Conservation (phyloP, 257 asterid species). For the Plantago major region DNA sequence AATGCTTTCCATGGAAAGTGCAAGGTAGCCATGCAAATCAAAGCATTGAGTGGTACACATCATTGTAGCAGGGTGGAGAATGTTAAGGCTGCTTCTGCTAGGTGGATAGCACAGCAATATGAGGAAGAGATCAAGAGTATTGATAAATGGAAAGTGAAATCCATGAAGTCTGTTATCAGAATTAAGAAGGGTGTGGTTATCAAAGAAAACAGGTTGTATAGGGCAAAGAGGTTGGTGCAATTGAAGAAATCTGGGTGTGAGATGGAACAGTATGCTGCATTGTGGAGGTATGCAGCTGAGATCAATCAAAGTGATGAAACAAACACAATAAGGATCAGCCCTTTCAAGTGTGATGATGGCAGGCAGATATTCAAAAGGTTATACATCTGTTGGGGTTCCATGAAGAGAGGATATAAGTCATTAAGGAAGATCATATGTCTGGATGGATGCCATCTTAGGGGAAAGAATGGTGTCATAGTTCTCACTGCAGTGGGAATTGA, state of each 20-base stretch:
- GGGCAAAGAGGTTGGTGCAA: background rate
- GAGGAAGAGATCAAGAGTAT: background rate
- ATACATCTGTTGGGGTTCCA: too few relatives aligned
- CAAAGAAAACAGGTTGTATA: background rate
- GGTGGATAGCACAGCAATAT: background rate
- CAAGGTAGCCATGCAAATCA: background rate
- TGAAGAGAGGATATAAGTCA: too few relatives aligned
- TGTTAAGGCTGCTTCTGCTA: background rate
- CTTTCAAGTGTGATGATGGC: too few relatives aligned
- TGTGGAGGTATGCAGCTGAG: background rate
- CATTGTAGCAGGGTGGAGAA: background rate
- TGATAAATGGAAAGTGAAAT: background rate
- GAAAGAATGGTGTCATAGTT: background rate
- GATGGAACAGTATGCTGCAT: background rate
- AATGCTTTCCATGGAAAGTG: background rate
- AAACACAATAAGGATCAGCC: background rate
- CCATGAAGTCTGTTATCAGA: background rate
- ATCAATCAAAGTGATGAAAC: background rate
- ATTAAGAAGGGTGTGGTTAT: background rate
- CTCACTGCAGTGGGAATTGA: background rate
- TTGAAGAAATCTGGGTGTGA: background rate
- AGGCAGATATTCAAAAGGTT: too few relatives aligned
- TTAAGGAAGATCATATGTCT: too few relatives aligned
- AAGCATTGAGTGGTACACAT: background rate
- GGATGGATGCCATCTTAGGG: background rate